Percentiles rank a stretch among this genome's conserved stretches.
These are phyloP conservation scores for Apiospora pterosperma DNA, from an alignment of 2,329 filamentous ascomycete species.

Conservation along the genomic window DNA sequence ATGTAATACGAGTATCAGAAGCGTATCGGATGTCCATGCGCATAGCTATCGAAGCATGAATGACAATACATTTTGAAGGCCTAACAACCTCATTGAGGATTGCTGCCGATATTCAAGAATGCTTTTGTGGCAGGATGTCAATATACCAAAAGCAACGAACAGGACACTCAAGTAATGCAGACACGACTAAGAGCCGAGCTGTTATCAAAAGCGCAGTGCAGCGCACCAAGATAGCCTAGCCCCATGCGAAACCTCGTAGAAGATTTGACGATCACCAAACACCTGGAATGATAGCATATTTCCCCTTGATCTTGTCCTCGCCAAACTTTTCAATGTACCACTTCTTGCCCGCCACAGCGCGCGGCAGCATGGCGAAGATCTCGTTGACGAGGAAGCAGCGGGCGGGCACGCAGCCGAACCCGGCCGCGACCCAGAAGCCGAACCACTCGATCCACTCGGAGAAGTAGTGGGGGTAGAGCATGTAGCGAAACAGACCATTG, in stretches of 20 bases:
- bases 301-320: constrained; percentile 69
- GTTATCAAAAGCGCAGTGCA: too few species aligned
- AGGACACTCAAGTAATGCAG: too few species aligned
- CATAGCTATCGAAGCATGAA: background rate
- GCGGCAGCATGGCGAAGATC: constrained; percentile 82
- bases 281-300: constrained; percentile 65
- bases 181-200: background rate
- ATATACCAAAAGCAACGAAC: background rate
- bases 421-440: constrained; percentile 78
- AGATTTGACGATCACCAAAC: constrained; percentile 5
- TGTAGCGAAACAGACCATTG: constrained; percentile 75
- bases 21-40: background rate
- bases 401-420: constrained; percentile 67
- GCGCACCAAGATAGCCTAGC: background rate
- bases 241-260: background rate
- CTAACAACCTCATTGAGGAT: background rate
- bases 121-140: background rate
- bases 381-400: constrained; percentile 83
- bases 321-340: constrained; percentile 94
- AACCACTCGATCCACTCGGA: constrained; percentile 96
- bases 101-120: too few species aligned
- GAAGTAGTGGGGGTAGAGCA: constrained; percentile 92
- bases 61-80: background rate
- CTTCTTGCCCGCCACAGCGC: constrained; percentile 72
- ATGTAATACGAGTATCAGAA: background rate